phyloP scores from a whole-genome alignment of 352 stramenopile genomes.

The Albugo candida region DNA sequence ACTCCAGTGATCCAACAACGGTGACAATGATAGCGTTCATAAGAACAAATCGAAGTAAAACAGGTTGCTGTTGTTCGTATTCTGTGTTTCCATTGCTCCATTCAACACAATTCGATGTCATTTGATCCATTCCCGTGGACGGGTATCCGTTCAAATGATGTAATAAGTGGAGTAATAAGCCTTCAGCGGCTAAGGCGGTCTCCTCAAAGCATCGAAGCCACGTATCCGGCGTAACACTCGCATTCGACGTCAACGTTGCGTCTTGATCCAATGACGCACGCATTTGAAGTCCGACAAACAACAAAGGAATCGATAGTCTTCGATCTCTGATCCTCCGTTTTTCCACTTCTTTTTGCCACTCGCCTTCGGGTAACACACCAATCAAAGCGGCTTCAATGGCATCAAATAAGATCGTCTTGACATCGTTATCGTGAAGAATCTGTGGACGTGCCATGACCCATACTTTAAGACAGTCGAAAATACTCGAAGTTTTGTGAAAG shows the following conservation, averaged over 20 bases:
- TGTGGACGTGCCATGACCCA: conserved; percentile 68
- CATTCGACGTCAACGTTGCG: conserved; percentile 8
- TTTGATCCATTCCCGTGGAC: conserved; percentile 65
- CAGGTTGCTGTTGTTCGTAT: conserved; percentile 7
- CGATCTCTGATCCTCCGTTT: conserved; percentile 33
- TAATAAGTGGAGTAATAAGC: conserved; percentile 65
- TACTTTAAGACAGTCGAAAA: conserved; percentile 72
- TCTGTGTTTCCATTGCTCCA: conserved; percentile 23
- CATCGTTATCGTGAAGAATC: conserved; percentile 51
- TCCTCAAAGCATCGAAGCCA: conserved; percentile 75
- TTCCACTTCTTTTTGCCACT: conserved; percentile 68
- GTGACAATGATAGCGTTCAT: conserved; percentile 78
- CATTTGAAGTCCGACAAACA: conserved; percentile 76
- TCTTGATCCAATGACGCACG: conserved; percentile 57
- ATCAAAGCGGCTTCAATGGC: conserved; percentile 73
- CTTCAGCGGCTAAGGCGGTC: conserved; percentile 59
- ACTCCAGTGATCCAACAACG: conserved; percentile 63
- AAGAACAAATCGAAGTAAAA: conserved; percentile 67
- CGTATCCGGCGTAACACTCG: conserved; percentile 10
- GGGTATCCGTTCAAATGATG: conserved; percentile 76
- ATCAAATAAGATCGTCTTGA: conserved; percentile 72
- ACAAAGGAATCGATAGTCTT: conserved; percentile 58
- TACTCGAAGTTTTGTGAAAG: conserved; percentile 63
- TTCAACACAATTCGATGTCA: conserved; percentile 64
- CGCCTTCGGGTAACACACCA: conserved; percentile 48